Base-by-base conservation (phyloP, 2,329 filamentous ascomycete species). In the Arthroderma uncinatum region DNA sequence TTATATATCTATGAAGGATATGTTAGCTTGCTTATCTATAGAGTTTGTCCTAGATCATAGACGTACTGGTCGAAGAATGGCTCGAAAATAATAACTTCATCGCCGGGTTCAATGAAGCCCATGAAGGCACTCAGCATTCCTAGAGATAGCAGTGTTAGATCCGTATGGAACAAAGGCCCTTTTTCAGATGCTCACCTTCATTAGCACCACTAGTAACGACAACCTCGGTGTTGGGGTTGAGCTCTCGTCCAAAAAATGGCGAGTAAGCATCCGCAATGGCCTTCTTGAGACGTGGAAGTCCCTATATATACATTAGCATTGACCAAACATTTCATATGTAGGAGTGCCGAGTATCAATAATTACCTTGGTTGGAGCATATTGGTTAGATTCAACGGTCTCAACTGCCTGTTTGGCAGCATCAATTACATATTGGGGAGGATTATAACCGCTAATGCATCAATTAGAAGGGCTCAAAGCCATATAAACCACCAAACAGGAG, bases 21-120 rank as follows among this genome's bases (percentile, higher is more conserved):
- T 53, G 47, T 58, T 34, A 58, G 57, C 23, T 30, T n/a, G 9
- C 34, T 23, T 14, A 52, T 48, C 54, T 21, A 4, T 25, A 8
- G 19, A 14, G 16, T 8, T 53, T 23, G 40, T 4, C 14, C 10
- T 78, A 71, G 76, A 77, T 68, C 77, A 76, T 66, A 73, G 74
- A 19, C 78, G 68, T 70, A 88, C 84, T 98, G 93, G 73, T 98
- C 93, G 70, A 97, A 98, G 75, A 96, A 98, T 9, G 93, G 93
- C 76, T 98, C 93, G 70, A 98, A 96, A 57, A 98, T 82, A 63
- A 98, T 96, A 63, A 96, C 93, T 72, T 98, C 93, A 68, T 98
- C 93, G 10, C 89, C 93, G 0, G 82, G 81, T 73, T 98, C 93
- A 58, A 98, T 84, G 65, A 98, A 98, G 2, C 82, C 93, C 93